Evolutionary conservation across 148 eudicot genomes (phyloP).

Genomic region (Fagopyrum homotropicum): DNA sequence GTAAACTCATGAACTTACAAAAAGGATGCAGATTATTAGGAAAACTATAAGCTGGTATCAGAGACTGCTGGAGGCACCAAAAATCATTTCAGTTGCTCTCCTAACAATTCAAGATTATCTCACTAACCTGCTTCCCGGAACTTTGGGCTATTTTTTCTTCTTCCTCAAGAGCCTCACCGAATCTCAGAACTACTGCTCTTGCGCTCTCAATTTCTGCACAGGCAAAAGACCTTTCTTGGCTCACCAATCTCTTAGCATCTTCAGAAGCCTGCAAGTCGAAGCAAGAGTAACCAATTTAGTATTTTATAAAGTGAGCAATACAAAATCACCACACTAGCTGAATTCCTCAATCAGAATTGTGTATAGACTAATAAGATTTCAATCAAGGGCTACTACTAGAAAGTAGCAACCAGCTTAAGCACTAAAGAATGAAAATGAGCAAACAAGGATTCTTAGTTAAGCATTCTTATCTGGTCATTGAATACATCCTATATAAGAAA

Average conservation of each 20-base stretch:
- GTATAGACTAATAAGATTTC: no score
- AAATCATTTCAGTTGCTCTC: neutral
- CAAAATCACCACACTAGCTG: neutral
- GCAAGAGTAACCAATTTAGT: neutral
- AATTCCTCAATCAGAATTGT: no score
- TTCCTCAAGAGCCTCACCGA: conserved; percentile 96
- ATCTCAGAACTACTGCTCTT: conserved; percentile 87
- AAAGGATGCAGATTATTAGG: neutral
- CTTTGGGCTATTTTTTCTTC: conserved; percentile 69
- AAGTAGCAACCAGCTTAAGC: neutral
- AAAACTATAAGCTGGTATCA: neutral
- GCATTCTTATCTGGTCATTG: neutral
- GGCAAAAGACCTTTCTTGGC: conserved; percentile 96
- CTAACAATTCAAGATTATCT: neutral
- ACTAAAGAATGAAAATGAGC: neutral
- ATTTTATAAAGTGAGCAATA: neutral
- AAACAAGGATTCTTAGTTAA: neutral
- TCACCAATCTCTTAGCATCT: conserved; percentile 95
- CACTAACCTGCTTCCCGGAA: conserved; percentile 75
- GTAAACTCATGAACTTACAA: neutral
- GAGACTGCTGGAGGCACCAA: neutral
- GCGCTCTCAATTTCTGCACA: conserved; percentile 99
- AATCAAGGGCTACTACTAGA: neutral
- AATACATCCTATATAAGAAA: neutral
- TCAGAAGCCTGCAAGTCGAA: conserved; percentile 74